These are phyloP conservation scores for Buddleja alternifolia DNA, from an alignment of 257 asterid species.

Conservation along the genomic window DNA sequence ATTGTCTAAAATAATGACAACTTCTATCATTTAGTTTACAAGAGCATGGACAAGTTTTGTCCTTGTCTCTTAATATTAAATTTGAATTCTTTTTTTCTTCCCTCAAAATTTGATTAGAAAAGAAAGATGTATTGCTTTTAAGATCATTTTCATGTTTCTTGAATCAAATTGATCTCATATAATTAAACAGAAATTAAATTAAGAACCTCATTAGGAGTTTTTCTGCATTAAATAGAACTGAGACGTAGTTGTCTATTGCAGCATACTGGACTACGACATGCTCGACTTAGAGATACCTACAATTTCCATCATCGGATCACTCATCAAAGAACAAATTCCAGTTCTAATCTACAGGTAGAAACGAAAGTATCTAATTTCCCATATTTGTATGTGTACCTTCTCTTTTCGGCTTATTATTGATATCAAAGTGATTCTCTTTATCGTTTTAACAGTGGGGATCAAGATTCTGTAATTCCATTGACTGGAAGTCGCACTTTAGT, in stretches of 20 bases:
- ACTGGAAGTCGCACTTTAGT: constrained; percentile 64
- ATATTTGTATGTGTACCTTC: not conserved
- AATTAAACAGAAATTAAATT: not conserved
- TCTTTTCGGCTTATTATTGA: constrained; percentile 8
- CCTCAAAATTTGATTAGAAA: too few species aligned
- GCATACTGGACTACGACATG: constrained; percentile 62
- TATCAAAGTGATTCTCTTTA: not conserved
- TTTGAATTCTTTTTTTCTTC: not conserved
- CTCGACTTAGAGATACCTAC: constrained; percentile 70
- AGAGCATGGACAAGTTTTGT: not conserved
- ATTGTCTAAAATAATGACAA: not conserved
- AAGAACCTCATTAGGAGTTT: not conserved
- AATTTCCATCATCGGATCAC: constrained; percentile 52
- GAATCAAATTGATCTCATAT: not conserved
- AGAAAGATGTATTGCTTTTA: not conserved
- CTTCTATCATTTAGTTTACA: not conserved
- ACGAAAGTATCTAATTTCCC: not conserved
- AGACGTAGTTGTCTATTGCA: constrained; percentile 21
- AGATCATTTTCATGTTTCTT: constrained; percentile 12
- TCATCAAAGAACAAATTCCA: constrained; percentile 54
- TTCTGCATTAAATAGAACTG: not conserved
- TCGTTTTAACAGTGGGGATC: constrained; percentile 62
- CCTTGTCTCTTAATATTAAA: not conserved
- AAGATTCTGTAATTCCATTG: constrained; percentile 74
- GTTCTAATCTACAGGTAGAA: constrained; percentile 70